These are phyloP conservation scores for Syzygium aqueum DNA, from an alignment of 345 rosid genomes.

Conservation along the genomic window DNA sequence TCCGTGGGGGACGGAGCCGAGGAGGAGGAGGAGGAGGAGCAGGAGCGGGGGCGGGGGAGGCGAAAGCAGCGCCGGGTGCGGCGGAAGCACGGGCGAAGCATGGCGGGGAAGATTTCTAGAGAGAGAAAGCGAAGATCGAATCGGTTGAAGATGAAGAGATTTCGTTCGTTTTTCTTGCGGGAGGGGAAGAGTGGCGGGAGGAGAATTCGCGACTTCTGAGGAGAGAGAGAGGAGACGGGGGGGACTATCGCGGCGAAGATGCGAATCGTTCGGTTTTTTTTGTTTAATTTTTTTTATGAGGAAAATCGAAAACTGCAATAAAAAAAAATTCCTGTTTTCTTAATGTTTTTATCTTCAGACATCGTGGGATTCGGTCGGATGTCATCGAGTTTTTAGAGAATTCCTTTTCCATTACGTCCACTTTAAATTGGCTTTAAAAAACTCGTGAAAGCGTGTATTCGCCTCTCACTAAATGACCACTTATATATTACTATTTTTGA, in stretches of 20 bases:
- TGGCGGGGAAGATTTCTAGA: neutral
- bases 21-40: slow-evolving; percentile 19
- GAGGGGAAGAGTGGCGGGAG: neutral
- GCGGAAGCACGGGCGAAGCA: slow-evolving; percentile 42
- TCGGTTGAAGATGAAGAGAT: too few relatives aligned
- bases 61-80: slow-evolving; percentile 21
- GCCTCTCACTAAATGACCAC: neutral
- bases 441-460: neutral
- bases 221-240: neutral
- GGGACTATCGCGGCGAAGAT: neutral
- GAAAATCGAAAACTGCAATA: neutral
- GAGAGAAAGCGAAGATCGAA: neutral
- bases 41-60: slow-evolving; percentile 21
- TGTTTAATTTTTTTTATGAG: neutral
- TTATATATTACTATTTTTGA: neutral
- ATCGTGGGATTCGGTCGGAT: neutral
- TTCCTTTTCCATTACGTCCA: neutral
- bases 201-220: neutral
- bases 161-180: neutral
- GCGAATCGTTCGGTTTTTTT: neutral
- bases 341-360: neutral
- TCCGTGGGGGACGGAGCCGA: neutral
- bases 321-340: neutral
- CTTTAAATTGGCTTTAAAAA: neutral
- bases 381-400: neutral